Evolutionary conservation across 2,329 filamentous ascomycete species (phyloP), one percentile per base, ranked within the genome.

Genomic region (Cladophialophora immunda): DNA sequence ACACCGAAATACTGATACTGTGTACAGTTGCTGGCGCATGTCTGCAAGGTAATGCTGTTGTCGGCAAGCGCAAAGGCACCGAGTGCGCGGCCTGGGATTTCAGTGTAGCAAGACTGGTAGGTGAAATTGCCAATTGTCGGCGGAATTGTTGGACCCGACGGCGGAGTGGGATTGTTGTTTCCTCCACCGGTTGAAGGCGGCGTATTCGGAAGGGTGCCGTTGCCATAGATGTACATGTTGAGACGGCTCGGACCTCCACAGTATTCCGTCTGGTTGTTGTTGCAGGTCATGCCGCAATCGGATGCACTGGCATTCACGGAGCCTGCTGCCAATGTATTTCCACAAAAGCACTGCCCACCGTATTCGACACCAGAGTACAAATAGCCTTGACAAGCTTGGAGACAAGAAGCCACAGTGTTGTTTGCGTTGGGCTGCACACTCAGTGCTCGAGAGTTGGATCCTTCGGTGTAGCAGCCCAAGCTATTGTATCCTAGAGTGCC

Each of bases 381-480:
- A 50, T 76, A 78, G 1, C 72, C 74, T 11, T 68, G 64, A 58
- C 66, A 71, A 22, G 64, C 67, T 34, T 62, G 47, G 19, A 70
- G 50, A 67, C 70, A 72, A 9, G 63, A 57, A 6, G 60, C 66
- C 27, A 78, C 70, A 2, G 77, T 78, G 57, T 78, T 77, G 62
- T 70, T 67, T 2, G 78, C 75, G 62, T 62, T 69, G 13, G 77
- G 55, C n/a, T 66, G 62, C 32, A 70, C 66, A 55, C 27, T 66
- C 8, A 77, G 19, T 38, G 78, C 75, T 27, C 79, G 76, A 30
- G 78, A 78, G 52, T 68, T 68, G 4, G 69, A 67, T 4, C 74
- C 76, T 65, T 81, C 80, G 29, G 74, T 72, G 68, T 81, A 81
- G 60, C 80, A 82, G 19, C 79, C 80, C 4, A 81, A 71, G 79